A percentile compares a stretch with the other conserved stretches of the same genome.
Evolutionary conservation across 148 eudicot species (phyloP).

Genomic region (Vaccinium darrowii): DNA sequence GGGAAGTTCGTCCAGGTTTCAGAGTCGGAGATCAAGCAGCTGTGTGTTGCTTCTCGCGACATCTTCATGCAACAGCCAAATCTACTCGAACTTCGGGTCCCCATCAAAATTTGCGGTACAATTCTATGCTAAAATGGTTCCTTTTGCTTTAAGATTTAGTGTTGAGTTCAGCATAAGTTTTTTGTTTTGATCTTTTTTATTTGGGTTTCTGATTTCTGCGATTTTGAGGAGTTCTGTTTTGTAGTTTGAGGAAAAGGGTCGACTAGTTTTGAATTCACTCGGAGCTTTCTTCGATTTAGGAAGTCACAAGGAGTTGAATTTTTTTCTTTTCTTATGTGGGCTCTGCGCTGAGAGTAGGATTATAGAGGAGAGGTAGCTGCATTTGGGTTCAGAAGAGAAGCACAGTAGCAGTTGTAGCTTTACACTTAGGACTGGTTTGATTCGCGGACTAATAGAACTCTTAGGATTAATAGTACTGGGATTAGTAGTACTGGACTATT

Average conservation of each 20-base stretch:
- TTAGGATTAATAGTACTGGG: no score
- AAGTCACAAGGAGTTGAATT: neutral
- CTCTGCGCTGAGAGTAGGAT: neutral
- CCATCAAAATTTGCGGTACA: constrained; percentile 89
- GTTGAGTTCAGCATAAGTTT: neutral
- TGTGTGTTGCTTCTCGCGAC: constrained; percentile 74
- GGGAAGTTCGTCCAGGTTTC: constrained; percentile 85
- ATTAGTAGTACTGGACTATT: no score
- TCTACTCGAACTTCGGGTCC: constrained; percentile 87
- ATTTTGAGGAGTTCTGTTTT: neutral
- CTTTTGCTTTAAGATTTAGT: neutral
- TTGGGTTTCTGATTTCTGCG: neutral
- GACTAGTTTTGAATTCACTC: neutral
- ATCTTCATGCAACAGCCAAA: constrained; percentile 76
- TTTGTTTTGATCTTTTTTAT: neutral
- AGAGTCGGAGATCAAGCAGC: constrained; percentile 91
- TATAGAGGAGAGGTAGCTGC: constrained; percentile 3
- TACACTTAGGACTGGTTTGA: no score
- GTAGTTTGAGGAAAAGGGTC: neutral
- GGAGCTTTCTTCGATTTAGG: neutral
- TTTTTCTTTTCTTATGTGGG: neutral
- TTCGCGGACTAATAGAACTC: no score
- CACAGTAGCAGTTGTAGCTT: neutral
- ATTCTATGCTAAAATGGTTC: neutral
- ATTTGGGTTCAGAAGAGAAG: constrained; percentile 11